These are phyloP conservation scores for Ganoderma sinense DNA, from an alignment of 1,284 basidiomycete species.

Conservation along the genomic window DNA sequence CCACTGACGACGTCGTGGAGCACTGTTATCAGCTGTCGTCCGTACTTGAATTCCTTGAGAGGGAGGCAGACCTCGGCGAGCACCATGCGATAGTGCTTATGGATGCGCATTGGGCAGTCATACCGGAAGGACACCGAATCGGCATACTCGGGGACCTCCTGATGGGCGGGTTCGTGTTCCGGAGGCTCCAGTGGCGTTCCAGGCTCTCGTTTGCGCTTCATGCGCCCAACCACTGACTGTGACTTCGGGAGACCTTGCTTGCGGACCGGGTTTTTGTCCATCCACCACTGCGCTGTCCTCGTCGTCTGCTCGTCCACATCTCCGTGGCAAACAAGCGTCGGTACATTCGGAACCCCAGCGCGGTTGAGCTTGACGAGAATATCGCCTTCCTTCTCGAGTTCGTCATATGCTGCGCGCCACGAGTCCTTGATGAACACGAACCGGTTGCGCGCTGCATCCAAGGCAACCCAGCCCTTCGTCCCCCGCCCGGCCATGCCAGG, in stretches of 20 bases:
- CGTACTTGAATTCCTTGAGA: constrained; percentile 9
- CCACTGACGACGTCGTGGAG: too few relatives aligned
- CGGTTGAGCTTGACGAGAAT: constrained; percentile 11
- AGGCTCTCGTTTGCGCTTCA: too few relatives aligned
- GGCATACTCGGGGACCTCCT: too few relatives aligned
- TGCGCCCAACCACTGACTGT: too few relatives aligned
- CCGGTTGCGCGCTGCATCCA: constrained; percentile 4
- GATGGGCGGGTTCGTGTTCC: too few relatives aligned
- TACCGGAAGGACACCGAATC: too few relatives aligned
- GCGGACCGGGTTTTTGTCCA: too few relatives aligned
- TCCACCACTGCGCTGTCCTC: too few relatives aligned
- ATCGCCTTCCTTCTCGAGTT: constrained; percentile 19
- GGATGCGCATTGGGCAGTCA: constrained; percentile 10
- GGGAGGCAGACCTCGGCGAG: constrained; percentile 17
- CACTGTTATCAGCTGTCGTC: constrained; percentile 6
- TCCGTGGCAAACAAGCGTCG: constrained; percentile 25
- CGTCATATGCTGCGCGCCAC: constrained; percentile 12
- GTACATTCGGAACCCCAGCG: constrained; percentile 10
- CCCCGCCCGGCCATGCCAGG: constrained; percentile 13
- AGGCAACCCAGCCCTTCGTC: constrained; percentile 22
- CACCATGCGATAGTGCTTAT: constrained; percentile 23
- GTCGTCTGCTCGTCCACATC: too few relatives aligned
- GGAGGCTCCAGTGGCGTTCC: too few relatives aligned
- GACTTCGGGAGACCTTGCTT: too few relatives aligned
- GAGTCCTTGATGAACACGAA: constrained; percentile 27